These are phyloP conservation scores for Populus hybrid DNA, from an alignment of 441 rosid species.

Conservation along the genomic window DNA sequence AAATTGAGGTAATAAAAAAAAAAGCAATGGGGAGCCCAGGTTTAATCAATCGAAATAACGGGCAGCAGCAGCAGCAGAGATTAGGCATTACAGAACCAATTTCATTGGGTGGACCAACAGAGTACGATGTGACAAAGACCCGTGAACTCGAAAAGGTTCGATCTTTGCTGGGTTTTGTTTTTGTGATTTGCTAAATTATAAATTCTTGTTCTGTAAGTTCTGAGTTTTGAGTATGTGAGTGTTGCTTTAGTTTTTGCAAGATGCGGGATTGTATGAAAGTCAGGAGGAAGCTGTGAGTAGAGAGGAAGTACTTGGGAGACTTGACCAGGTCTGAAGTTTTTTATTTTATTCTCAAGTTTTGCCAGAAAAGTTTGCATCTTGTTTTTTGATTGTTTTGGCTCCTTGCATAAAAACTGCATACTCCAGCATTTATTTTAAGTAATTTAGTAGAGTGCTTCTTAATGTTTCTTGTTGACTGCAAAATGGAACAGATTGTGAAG, in stretches of 20 bases:
- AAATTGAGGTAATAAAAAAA: constrained; percentile 3
- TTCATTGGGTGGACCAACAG: constrained; percentile 92
- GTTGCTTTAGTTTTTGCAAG: constrained; percentile 60
- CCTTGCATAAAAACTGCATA: not conserved
- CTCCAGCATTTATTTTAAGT: not conserved
- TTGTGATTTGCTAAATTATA: constrained; percentile 4
- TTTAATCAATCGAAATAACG: constrained; percentile 51
- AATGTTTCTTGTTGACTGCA: constrained; percentile 13
- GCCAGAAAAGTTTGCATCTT: too few species aligned
- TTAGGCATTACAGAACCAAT: constrained; percentile 88
- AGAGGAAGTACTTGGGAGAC: constrained; percentile 95
- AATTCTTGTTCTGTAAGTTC: constrained; percentile 2
- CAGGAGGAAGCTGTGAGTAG: constrained; percentile 78
- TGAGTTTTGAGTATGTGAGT: constrained; percentile 16
- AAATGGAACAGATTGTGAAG: constrained; percentile 74
- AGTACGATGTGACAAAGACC: constrained; percentile 67
- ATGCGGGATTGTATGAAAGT: constrained; percentile 82
- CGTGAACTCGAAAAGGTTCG: constrained; percentile 85
- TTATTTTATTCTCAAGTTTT: not conserved
- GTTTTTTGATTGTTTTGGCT: not conserved
- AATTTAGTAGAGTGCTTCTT: constrained; percentile 5
- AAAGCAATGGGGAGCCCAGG: constrained; percentile 54
- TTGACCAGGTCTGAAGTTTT: constrained; percentile 72
- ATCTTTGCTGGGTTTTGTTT: not conserved
- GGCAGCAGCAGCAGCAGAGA: constrained; percentile 39